Evolutionary conservation across 2,329 filamentous ascomycete species (phyloP).

Genomic region (Alternaria brassicicola): DNA sequence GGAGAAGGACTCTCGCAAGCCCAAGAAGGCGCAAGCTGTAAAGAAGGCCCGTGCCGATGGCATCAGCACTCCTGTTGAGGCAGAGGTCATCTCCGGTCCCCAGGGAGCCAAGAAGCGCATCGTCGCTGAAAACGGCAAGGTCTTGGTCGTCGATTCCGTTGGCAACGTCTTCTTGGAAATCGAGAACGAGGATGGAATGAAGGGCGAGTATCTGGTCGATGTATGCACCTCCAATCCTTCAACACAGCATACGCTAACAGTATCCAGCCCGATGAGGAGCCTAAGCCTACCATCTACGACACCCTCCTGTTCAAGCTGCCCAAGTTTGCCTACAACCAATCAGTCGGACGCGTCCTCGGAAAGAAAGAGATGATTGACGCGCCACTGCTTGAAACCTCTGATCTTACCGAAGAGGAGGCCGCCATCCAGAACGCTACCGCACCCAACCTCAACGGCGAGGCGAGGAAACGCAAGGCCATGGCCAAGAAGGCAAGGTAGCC

Average conservation of each 20-base stretch:
- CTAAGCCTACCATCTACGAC: constrained; percentile 75
- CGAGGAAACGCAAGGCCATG: constrained; percentile 49
- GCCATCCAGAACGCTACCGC: constrained; percentile 52
- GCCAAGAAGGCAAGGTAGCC: constrained; percentile 33
- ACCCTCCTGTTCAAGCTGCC: constrained; percentile 84
- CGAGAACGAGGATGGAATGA: constrained; percentile 82
- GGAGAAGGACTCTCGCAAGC: constrained; percentile 79
- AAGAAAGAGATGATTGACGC: constrained; percentile 48
- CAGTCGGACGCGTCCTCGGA: constrained; percentile 52
- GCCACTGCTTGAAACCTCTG: constrained; percentile 43
- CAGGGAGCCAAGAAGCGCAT: constrained; percentile 84
- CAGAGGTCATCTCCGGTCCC: constrained; percentile 61
- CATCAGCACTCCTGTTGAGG: constrained; percentile 62
- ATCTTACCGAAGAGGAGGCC: constrained; percentile 48
- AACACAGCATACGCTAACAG: constrained; percentile 20
- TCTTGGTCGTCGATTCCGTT: constrained; percentile 86
- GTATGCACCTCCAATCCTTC: constrained; percentile 56
- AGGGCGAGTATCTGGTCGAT: constrained; percentile 84
- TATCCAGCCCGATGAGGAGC: constrained; percentile 75
- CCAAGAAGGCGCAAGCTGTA: constrained; percentile 56
- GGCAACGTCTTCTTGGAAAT: constrained; percentile 97
- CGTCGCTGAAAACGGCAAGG: constrained; percentile 92
- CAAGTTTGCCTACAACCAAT: constrained; percentile 68
- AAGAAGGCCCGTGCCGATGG: constrained; percentile 62
- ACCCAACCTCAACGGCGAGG: constrained; percentile 54